Evolutionary conservation across 495 filamentous ascomycete species (phyloP).

Genomic region (Elaphomyces granulatus): DNA sequence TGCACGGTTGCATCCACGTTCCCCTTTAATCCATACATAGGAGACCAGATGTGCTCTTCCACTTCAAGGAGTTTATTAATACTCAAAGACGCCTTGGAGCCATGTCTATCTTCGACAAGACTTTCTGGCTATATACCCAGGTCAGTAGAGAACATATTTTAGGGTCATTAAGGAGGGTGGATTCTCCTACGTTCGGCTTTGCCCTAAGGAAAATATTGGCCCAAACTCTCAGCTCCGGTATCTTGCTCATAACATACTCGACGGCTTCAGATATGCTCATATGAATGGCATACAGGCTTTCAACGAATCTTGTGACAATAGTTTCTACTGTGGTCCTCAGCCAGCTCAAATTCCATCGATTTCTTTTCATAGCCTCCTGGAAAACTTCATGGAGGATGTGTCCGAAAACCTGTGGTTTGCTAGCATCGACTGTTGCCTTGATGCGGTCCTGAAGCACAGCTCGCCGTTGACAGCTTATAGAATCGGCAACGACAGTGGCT

Average conservation of each 20-base stretch:
- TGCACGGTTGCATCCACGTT: constrained; percentile 98
- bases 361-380: constrained; percentile 72
- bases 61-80: constrained; percentile 90
- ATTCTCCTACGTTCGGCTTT: constrained; percentile 47
- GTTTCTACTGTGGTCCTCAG: constrained; percentile 47
- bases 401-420: constrained; percentile 69
- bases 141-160: constrained; percentile 4
- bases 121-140: constrained; percentile 42
- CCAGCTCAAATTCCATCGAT: constrained; percentile 61
- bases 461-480: constrained; percentile 73
- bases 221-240: constrained; percentile 66
- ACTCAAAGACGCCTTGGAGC: constrained; percentile 56
- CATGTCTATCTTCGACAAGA: constrained; percentile 64
- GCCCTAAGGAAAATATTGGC: constrained; percentile 62
- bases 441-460: constrained; percentile 89
- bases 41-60: constrained; percentile 96
- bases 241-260: constrained; percentile 63
- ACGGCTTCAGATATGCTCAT: constrained; percentile 56
- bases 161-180: constrained; percentile 5
- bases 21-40: constrained; percentile 91
- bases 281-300: constrained; percentile 73
- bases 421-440: constrained; percentile 69
- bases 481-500: constrained; percentile 84
- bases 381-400: constrained; percentile 89
- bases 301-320: constrained; percentile 56